Evolutionary conservation across 768 basidiomycete genomes (phyloP).

Genomic region (Panellus pusillus): DNA sequence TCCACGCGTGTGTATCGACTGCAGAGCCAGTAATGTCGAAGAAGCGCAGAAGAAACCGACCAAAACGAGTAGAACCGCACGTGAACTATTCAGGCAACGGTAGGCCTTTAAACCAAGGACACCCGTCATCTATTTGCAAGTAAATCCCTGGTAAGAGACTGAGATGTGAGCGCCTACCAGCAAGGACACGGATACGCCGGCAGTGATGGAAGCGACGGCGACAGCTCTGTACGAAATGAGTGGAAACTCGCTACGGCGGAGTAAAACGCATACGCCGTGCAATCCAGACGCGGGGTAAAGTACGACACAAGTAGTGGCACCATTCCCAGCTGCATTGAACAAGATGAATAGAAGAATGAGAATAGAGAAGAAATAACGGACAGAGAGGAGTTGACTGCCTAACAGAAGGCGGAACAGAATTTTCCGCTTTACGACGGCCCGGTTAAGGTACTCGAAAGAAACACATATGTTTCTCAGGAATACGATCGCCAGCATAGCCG

Average conservation of each 20-base stretch:
- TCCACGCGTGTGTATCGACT: constrained; percentile 38
- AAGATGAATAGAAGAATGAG: neutral
- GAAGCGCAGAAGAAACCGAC: constrained; percentile 43
- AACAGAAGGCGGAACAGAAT: constrained; percentile 57
- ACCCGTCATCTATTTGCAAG: constrained; percentile 49
- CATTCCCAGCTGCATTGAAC: constrained; percentile 10
- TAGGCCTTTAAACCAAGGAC: constrained; percentile 69
- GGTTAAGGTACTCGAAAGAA: constrained; percentile 50
- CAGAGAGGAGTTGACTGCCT: constrained; percentile 53
- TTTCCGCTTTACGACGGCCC: constrained; percentile 58
- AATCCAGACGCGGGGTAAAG: constrained; percentile 41
- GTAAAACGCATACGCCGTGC: constrained; percentile 43
- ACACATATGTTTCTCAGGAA: constrained; percentile 54
- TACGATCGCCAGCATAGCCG: constrained; percentile 49
- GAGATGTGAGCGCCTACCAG: constrained; percentile 30
- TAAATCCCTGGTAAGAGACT: neutral
- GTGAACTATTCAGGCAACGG: constrained; percentile 60
- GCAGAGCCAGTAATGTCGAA: constrained; percentile 40
- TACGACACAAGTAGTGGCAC: constrained; percentile 41
- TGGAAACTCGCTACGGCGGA: neutral
- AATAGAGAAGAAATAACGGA: neutral
- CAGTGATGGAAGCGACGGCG: constrained; percentile 35
- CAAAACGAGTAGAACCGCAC: constrained; percentile 47
- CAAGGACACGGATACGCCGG: constrained; percentile 39
- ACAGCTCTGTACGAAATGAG: constrained; percentile 32